phyloP scores from a whole-genome alignment of 345 rosid genomes.

The Chamaenerion angustifolium region DNA sequence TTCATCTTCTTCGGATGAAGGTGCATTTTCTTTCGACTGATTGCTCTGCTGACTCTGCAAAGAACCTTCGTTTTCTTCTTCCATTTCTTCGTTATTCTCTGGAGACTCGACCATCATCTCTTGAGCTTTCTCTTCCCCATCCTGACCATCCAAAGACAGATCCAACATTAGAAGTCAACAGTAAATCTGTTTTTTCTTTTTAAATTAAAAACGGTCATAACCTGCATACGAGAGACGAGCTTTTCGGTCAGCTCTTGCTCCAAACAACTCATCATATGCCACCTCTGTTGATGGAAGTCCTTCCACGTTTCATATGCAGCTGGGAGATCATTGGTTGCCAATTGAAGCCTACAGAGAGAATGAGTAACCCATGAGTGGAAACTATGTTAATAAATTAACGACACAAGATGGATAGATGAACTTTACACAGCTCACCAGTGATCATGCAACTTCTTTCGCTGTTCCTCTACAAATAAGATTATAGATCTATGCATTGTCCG shows the following conservation, averaged over 20 bases:
- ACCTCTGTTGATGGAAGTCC: constrained; percentile 34
- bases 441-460: constrained; percentile 56
- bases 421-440: constrained; percentile 51
- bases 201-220: no score
- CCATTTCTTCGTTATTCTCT: constrained; percentile 11
- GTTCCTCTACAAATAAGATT: constrained; percentile 87
- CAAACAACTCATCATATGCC: constrained; percentile 34
- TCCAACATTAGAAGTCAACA: not conserved
- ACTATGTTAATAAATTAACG: not conserved
- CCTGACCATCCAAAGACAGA: constrained; percentile 14
- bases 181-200: not conserved
- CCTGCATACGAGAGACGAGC: constrained; percentile 32
- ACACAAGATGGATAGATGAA: constrained; percentile 5
- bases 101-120: constrained; percentile 15
- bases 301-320: constrained; percentile 57
- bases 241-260: constrained; percentile 46
- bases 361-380: not conserved
- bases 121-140: constrained; percentile 15
- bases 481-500: no score
- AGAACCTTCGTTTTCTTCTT: constrained; percentile 7
- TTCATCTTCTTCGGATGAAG: constrained; percentile 8
- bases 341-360: constrained; percentile 35
- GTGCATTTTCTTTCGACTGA: constrained; percentile 5
- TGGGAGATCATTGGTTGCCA: constrained; percentile 61
- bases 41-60: constrained; percentile 1